Evolutionary conservation across 2,329 filamentous ascomycete genomes (phyloP).

Genomic region (Apiospora marii): DNA sequence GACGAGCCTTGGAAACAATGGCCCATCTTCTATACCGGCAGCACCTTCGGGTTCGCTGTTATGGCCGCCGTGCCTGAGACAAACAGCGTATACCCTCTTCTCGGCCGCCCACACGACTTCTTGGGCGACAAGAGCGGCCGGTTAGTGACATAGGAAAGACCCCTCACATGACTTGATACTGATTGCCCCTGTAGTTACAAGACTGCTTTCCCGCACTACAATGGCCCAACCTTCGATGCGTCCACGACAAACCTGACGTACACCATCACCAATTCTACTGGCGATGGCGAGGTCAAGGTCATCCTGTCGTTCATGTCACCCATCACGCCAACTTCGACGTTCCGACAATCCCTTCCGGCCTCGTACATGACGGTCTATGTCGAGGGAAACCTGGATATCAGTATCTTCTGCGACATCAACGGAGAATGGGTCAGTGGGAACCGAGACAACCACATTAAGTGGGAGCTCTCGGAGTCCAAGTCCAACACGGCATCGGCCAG

Average conservation of each 20-base stretch:
- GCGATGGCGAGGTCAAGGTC: constrained; percentile 44
- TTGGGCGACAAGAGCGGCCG: constrained; percentile 36
- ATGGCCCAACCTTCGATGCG: constrained; percentile 56
- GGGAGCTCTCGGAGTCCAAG: constrained; percentile 64
- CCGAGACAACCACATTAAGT: constrained; percentile 71
- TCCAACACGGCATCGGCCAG: constrained; percentile 42
- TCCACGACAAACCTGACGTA: constrained; percentile 60
- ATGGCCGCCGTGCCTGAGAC: constrained; percentile 55
- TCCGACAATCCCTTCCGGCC: constrained; percentile 83
- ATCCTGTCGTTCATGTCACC: constrained; percentile 72
- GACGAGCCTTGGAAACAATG: constrained; percentile 81
- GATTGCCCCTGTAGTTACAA: constrained; percentile 41
- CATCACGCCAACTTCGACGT: constrained; percentile 81
- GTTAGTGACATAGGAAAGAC: constrained; percentile 11
- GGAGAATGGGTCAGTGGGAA: constrained; percentile 86
- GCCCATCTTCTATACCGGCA: constrained; percentile 85
- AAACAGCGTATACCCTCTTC: constrained; percentile 55
- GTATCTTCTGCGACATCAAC: constrained; percentile 73
- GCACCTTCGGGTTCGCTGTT: constrained; percentile 55
- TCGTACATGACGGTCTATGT: constrained; percentile 78
- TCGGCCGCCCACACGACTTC: constrained; percentile 61
- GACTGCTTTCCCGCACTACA: constrained; percentile 51
- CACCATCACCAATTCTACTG: constrained; percentile 38
- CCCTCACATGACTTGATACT: constrained; percentile 29
- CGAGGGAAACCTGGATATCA: constrained; percentile 69